A percentile compares a stretch with the other conserved stretches of the same genome.
Conservation (phyloP, 164 flowering plant species). For the Litsea cubeba region DNA sequence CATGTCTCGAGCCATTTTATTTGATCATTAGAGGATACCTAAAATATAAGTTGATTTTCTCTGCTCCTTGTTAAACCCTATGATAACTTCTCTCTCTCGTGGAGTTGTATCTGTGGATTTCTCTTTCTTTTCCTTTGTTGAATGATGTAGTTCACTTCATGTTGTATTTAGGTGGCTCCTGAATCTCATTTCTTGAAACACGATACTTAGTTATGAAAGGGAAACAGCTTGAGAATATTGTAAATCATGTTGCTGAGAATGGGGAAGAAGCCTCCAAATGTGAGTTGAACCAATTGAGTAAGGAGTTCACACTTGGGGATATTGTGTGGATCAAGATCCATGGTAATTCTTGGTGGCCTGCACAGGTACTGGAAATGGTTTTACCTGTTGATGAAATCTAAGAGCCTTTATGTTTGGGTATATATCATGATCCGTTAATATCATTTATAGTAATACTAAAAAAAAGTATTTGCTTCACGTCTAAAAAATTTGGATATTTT, state of each 20-base stretch:
- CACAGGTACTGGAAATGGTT: constrained; percentile 34
- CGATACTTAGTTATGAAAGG: constrained; percentile 22
- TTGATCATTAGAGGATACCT: too few species aligned
- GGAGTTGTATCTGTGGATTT: not conserved
- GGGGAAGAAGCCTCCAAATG: constrained; percentile 11
- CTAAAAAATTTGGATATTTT: too few species aligned
- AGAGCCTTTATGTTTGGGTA: not conserved
- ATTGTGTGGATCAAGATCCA: constrained; percentile 41
- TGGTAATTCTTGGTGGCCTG: constrained; percentile 56
- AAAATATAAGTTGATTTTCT: not conserved
- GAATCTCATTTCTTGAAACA: not conserved
- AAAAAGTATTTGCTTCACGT: too few species aligned
- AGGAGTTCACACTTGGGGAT: constrained; percentile 32
- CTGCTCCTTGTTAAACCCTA: not conserved
- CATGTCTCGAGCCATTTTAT: too few species aligned
- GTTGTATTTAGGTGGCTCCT: not conserved
- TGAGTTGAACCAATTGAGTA: constrained; percentile 9
- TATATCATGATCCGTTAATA: not conserved
- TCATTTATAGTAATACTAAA: too few species aligned
- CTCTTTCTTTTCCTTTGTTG: not conserved
- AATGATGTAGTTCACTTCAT: not conserved
- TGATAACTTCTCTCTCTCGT: not conserved
- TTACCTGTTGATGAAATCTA: not conserved
- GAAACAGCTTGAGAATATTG: constrained; percentile 7
- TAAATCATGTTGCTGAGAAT: constrained; percentile 12